These are phyloP conservation scores for Sugiyamaella grinbergsii DNA, from an alignment of 1,139 yeast species.

Conservation along the genomic window DNA sequence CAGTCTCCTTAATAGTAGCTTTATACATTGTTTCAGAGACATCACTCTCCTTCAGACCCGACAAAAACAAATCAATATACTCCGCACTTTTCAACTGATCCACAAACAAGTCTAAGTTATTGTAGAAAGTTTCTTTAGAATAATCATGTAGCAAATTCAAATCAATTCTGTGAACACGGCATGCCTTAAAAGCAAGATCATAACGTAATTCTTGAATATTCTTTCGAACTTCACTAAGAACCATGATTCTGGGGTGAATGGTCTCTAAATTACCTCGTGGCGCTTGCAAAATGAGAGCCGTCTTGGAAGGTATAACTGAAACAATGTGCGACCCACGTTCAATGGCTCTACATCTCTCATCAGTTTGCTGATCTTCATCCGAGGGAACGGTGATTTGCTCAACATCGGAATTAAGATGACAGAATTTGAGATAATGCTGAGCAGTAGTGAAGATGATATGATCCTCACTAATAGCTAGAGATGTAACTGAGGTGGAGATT, in stretches of 20 bases:
- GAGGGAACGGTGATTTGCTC: constrained; percentile 40
- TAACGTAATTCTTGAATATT: constrained; percentile 62
- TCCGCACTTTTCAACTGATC: constrained; percentile 71
- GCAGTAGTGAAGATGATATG: constrained; percentile 86
- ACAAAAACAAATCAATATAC: constrained; percentile 81
- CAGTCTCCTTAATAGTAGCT: constrained; percentile 53
- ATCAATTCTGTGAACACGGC: constrained; percentile 91
- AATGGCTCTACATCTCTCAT: constrained; percentile 83
- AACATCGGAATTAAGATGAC: constrained; percentile 59
- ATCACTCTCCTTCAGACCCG: constrained; percentile 85
- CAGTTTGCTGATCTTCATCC: constrained; percentile 46
- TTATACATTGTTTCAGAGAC: constrained; percentile 80
- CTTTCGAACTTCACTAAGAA: constrained; percentile 76
- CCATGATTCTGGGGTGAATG: constrained; percentile 89
- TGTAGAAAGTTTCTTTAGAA: constrained; percentile 66
- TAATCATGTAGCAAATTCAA: constrained; percentile 88
- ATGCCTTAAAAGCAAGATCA: constrained; percentile 70
- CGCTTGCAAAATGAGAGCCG: constrained; percentile 85
- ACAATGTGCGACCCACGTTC: constrained; percentile 89
- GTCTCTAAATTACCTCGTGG: constrained; percentile 97
- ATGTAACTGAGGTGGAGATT: constrained; percentile 79
- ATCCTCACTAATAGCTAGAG: constrained; percentile 70
- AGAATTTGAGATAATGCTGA: constrained; percentile 78
- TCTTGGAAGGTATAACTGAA: constrained; percentile 77
- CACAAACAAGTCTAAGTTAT: constrained; percentile 68